Base-by-base conservation (phyloP, 257 asterid genomes). In the Ocimum tenuiflorum region DNA sequence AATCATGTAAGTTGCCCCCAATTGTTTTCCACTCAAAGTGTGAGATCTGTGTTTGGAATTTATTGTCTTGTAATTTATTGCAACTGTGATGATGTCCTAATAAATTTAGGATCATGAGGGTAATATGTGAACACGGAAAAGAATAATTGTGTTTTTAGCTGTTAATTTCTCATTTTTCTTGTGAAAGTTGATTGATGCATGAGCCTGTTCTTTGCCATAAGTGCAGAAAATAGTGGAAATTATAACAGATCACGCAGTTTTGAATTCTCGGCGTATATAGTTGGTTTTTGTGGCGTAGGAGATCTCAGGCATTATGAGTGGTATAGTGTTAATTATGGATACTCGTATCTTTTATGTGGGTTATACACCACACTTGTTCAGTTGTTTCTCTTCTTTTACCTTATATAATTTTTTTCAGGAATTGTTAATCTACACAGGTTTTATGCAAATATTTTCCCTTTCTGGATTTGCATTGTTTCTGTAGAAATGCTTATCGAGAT, bases 21-120 rank as follows among this genome's bases (percentile, higher is more conserved):
- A 57, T 53, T 45, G 49, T 20, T 69, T 50, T 38, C 39, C 35
- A 67, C 70, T 41, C 33, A 33, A 14, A 53, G 45, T 65, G 61
- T 45, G 56, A 33, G 78, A 80, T 75, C 72, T 46, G 59, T 12
- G 4, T 60, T 65, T 53, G n/a, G n/a, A n/a, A 7, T 39, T 27
- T 11, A 3, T 22, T 50, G 31, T 1, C 2, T 27, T 27, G 31
- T 27, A 14, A 42, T 63, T 56, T 68, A 7, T 1, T 52, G 54
- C 56, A 22, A 41, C 20, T 41, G 12, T 2, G 65, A 54, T 52
- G 59, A 7, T 69, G 15, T 59, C 41, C 7, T 18, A 35, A 33
- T 45, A 10, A 27, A 51, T 17, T 19, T 36, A 12, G 18, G 18
- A 33, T 31, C 6, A 18, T 24, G 6, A 55, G 23, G 63, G 60